phyloP scores from a whole-genome alignment of 2,329 filamentous ascomycete species.

The Drechslerella coelobrocha region DNA sequence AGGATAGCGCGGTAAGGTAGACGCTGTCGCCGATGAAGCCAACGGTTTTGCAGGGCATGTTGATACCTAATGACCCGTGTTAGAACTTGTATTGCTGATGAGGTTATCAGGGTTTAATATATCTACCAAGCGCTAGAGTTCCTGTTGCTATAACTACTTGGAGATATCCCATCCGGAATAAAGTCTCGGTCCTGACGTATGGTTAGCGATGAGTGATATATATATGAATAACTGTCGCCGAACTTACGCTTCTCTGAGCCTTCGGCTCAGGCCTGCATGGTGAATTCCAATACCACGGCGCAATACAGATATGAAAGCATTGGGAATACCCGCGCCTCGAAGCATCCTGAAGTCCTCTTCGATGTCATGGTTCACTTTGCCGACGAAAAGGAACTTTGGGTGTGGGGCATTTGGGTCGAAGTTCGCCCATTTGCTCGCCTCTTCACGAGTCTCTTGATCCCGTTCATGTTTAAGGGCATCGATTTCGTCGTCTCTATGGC shows the following conservation, averaged over 20 bases:
- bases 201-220: constrained; percentile 37
- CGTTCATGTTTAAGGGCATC: constrained; percentile 66
- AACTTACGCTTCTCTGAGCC: constrained; percentile 66
- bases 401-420: constrained; percentile 73
- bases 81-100: neutral
- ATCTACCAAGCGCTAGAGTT: constrained; percentile 32
- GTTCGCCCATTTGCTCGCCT: constrained; percentile 66
- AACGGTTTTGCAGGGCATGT: constrained; percentile 83
- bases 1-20: constrained; percentile 76
- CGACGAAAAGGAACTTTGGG: constrained; percentile 71
- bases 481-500: constrained; percentile 61
- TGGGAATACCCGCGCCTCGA: constrained; percentile 62
- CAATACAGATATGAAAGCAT: constrained; percentile 68
- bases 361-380: constrained; percentile 66
- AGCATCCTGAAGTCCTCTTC: constrained; percentile 65
- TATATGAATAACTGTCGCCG: constrained; percentile 8
- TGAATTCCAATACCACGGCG: constrained; percentile 75
- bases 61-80: constrained; percentile 78
- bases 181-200: constrained; percentile 67
- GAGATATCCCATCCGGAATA: constrained; percentile 76
- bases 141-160: constrained; percentile 76
- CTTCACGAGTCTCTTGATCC: constrained; percentile 56
- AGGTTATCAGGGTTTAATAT: neutral
- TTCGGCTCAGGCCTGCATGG: constrained; percentile 79
- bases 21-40: constrained; percentile 77